Percentiles rank a stretch among this genome's conserved stretches.
phyloP scores from a whole-genome alignment of 129 eudicot genomes.

The Ambrosia trifida region DNA sequence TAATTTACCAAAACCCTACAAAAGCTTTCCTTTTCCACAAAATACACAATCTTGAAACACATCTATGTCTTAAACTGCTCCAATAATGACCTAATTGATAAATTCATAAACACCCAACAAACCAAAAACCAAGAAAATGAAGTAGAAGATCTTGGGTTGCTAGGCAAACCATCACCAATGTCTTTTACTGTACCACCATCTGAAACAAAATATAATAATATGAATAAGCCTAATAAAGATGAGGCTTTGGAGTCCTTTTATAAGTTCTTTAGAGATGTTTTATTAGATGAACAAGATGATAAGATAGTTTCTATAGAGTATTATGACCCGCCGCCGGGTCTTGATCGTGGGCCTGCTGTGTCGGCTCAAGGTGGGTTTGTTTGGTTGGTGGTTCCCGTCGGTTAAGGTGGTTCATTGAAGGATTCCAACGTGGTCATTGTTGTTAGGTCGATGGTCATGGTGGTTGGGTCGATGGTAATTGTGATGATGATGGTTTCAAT shows the following conservation, averaged over 20 bases:
- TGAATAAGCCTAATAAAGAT: constrained; percentile 51
- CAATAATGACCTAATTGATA: constrained; percentile 50
- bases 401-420: too few species aligned
- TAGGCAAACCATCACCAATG: constrained; percentile 66
- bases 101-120: constrained; percentile 37
- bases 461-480: too few species aligned
- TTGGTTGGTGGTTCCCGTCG: too few species aligned
- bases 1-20: too few species aligned
- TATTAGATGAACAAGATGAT: constrained; percentile 21
- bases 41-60: constrained; percentile 36
- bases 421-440: too few species aligned
- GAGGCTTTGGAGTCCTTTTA: constrained; percentile 75
- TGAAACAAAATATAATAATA: constrained; percentile 19
- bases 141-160: constrained; percentile 66
- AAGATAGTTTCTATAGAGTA: constrained; percentile 71
- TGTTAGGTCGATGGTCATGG: too few species aligned
- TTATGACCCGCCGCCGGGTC: constrained; percentile 86
- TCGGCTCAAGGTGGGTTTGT: too few species aligned
- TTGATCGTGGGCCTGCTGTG: too few species aligned
- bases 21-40: constrained; percentile 20
- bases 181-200: constrained; percentile 30
- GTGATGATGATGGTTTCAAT: too few species aligned
- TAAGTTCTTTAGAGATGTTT: constrained; percentile 59
- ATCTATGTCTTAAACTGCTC: constrained; percentile 64
- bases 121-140: constrained; percentile 46